Evolutionary conservation across 257 asterid species (phyloP).

Genomic region (Marsdenia floribunda): DNA sequence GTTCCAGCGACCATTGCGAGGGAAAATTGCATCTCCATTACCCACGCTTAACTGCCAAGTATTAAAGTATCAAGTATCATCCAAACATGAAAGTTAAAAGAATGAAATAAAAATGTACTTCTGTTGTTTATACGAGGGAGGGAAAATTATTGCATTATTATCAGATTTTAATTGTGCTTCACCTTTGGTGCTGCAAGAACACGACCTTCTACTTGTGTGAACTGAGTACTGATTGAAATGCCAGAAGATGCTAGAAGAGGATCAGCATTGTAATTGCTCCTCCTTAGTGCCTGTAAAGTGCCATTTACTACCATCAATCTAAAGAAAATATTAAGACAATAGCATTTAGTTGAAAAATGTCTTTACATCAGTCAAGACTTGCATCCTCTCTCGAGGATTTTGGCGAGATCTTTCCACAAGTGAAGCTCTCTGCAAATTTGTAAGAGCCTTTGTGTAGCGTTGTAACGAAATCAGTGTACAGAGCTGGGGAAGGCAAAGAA

Average conservation of each 20-base stretch:
- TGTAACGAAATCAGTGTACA: slow-evolving; percentile 63
- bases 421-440: slow-evolving; percentile 58
- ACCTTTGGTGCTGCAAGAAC: slow-evolving; percentile 65
- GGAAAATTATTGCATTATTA: not conserved
- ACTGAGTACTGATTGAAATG: slow-evolving; percentile 40
- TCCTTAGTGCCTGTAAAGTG: slow-evolving; percentile 39
- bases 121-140: not conserved
- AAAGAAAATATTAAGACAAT: not conserved
- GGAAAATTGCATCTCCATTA: slow-evolving; percentile 35
- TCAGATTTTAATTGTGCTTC: not conserved
- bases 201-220: slow-evolving; percentile 55
- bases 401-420: slow-evolving; percentile 73
- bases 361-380: slow-evolving; percentile 36
- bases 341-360: not conserved
- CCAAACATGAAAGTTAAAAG: not conserved
- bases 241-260: slow-evolving; percentile 49
- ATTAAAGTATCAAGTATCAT: not conserved
- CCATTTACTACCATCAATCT: not conserved
- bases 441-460: slow-evolving; percentile 58
- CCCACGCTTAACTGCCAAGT: slow-evolving; percentile 51
- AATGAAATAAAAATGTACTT: no score
- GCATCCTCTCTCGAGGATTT: slow-evolving; percentile 66
- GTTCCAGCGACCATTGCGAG: slow-evolving; percentile 62
- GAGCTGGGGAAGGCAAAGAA: slow-evolving; percentile 31
- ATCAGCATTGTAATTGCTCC: slow-evolving; percentile 46